These are phyloP conservation scores for Cocos nucifera DNA, from an alignment of 176 grass and related monocot genomes.

Conservation along the genomic window DNA sequence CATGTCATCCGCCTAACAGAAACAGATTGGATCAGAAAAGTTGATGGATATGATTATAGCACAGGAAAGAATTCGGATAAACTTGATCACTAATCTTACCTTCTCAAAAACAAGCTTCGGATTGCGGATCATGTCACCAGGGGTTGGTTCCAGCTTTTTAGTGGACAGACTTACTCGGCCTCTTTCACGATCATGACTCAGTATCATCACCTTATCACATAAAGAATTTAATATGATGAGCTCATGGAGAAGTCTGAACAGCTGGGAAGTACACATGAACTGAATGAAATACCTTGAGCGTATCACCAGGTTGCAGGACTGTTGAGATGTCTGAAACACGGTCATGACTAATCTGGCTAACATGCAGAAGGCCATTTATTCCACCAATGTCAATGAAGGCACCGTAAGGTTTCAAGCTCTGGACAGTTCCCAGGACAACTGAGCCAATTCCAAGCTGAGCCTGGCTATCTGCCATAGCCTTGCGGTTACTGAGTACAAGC, in stretches of 20 bases:
- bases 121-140: constrained; percentile 97
- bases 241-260: background rate
- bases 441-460: constrained; percentile 94
- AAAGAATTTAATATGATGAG: constrained; percentile 1
- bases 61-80: background rate
- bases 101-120: constrained; percentile 92
- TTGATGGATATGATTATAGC: constrained; percentile 10
- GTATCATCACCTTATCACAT: constrained; percentile 69
- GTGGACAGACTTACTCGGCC: constrained; percentile 91
- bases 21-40: constrained; percentile 13
- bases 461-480: constrained; percentile 91
- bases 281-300: constrained; percentile 63
- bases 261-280: background rate
- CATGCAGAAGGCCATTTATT: constrained; percentile 94
- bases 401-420: constrained; percentile 92
- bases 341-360: constrained; percentile 98
- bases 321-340: constrained; percentile 84
- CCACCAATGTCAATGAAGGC: constrained; percentile 94
- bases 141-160: constrained; percentile 89
- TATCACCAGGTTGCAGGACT: constrained; percentile 83
- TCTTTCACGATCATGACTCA: constrained; percentile 96
- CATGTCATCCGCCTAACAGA: constrained; percentile 84
- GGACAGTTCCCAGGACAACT: constrained; percentile 79
- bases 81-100: constrained; percentile 19
- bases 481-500: constrained; percentile 93